A percentile compares a stretch with the other conserved stretches of the same genome.
Conservation (phyloP, 192 early-diverging fungal species). For the Coemansia furcata region DNA sequence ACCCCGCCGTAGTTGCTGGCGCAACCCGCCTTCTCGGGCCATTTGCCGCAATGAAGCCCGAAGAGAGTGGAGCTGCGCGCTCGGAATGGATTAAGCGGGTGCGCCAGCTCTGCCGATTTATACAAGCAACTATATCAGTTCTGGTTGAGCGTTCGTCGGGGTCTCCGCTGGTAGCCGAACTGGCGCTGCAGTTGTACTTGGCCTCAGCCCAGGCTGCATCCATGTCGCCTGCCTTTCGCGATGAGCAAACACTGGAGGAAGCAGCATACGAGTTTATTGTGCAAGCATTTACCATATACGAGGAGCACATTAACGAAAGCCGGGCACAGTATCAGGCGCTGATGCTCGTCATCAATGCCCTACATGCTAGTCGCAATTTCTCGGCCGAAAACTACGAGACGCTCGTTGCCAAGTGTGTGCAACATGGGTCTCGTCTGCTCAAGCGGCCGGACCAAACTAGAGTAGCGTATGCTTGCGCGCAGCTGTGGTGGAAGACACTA, state of each 20-base stretch:
- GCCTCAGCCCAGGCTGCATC: slow-evolving; percentile 84
- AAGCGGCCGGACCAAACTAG: slow-evolving; percentile 95
- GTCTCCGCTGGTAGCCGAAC: slow-evolving; percentile 43
- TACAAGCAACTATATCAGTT: slow-evolving; percentile 78
- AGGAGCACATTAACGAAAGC: slow-evolving; percentile 93
- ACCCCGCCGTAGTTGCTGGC: slow-evolving; percentile 75
- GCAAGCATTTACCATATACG: slow-evolving; percentile 95
- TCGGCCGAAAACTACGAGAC: slow-evolving; percentile 93
- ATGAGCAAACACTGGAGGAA: slow-evolving; percentile 83
- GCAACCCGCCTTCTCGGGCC: slow-evolving; percentile 44
- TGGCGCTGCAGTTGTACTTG: slow-evolving; percentile 80
- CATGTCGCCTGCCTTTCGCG: slow-evolving; percentile 45
- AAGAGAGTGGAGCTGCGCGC: slow-evolving; percentile 12
- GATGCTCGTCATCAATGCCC: slow-evolving; percentile 79
- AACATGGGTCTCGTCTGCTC: slow-evolving; percentile 86
- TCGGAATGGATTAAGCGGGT: slow-evolving; percentile 61
- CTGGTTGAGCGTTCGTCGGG: slow-evolving; percentile 62
- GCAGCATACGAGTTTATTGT: slow-evolving; percentile 98
- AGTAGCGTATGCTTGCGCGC: slow-evolving; percentile 75
- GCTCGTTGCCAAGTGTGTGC: slow-evolving; percentile 84
- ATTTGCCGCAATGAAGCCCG: slow-evolving; percentile 45
- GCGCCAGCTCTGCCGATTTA: slow-evolving; percentile 85
- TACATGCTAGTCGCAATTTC: slow-evolving; percentile 81
- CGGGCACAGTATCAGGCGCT: slow-evolving; percentile 89
- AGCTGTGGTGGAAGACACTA: slow-evolving; percentile 88